Evolutionary conservation across 75 land plant species (phyloP), one percentile per base, ranked within the genome.

Genomic region (Isoetes taiwanensis): DNA sequence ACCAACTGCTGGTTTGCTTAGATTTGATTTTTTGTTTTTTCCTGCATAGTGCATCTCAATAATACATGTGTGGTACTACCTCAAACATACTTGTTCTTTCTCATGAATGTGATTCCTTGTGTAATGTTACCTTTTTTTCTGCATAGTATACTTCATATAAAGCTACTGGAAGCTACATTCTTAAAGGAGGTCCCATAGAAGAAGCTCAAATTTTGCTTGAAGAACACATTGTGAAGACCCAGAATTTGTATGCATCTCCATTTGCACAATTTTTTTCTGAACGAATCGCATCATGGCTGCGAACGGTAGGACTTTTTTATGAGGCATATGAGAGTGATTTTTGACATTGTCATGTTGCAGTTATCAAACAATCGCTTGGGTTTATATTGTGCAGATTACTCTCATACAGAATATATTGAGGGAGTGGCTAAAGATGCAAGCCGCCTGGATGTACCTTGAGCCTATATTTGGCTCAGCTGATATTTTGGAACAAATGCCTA

Each of bases 371-470:
- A 23, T 16, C 0, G 55, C 8, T 17, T 55, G 16, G 25, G 19
- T 56, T 24, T 2, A 54, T 23, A 16, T 28, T 24, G 8, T 29
- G n/a, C 29, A 71, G 73, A 28, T 71, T 8, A 59, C 43, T 52
- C 10, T 43, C 24, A 28, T 71, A 34, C 62, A 64, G 54, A 59
- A 58, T 25, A 57, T 71, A 25, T 38, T 71, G 62, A 26, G 0
- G 0, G 68, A 71, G 30, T 71, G 73, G 73, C 35, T 64, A 12
- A 52, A 65, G 46, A 58, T 39, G 34, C 73, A 71, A 71, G 68
- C 68, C 52, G 29, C 68, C 37, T 71, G 73, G 73, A 71, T 71
- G 73, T 71, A 71, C 35, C 41, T 71, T 23, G 73, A 71, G 29
- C 68, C 68, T 2, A 71, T 71, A 23, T 71, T 71, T 64, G 68